Evolutionary conservation across 768 basidiomycete genomes (phyloP).

Genomic region (Russula sp.): DNA sequence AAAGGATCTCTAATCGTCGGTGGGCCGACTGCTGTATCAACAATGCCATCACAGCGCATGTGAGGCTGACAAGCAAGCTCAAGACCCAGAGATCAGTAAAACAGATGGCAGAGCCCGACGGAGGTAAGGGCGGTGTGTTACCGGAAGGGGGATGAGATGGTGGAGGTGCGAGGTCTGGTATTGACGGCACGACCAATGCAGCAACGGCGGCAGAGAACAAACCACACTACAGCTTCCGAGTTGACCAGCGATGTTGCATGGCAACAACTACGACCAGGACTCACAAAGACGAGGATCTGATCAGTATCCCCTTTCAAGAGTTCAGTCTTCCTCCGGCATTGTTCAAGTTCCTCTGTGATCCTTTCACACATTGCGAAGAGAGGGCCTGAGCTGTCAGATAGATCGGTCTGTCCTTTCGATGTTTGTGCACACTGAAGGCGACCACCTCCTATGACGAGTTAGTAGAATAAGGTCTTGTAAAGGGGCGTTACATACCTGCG

Average conservation of each 20-base stretch:
- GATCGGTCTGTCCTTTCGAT: not conserved
- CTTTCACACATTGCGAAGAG: not conserved
- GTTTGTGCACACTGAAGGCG: not conserved
- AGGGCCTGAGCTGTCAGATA: not conserved
- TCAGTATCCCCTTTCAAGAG: not conserved
- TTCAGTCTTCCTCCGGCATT: not conserved
- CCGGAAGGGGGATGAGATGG: no score
- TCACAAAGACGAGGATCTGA: not conserved
- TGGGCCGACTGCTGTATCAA: not conserved
- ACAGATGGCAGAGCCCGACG: not conserved
- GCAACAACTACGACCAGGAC: not conserved
- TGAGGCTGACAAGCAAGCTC: not conserved
- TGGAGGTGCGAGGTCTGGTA: not conserved
- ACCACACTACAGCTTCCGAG: not conserved
- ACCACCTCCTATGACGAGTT: not conserved
- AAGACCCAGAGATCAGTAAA: not conserved
- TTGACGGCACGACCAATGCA: not conserved
- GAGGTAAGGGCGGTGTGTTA: no score
- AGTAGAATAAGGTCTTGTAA: not conserved
- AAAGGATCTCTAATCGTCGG: not conserved
- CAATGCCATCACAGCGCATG: not conserved
- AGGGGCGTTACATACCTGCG: not conserved
- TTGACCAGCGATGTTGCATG: not conserved
- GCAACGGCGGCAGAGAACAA: conserved; percentile 1
- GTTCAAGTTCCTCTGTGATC: not conserved